These are phyloP conservation scores for Colletotrichum orchidophilum DNA, from an alignment of 2,329 filamentous ascomycete species.

Conservation along the genomic window DNA sequence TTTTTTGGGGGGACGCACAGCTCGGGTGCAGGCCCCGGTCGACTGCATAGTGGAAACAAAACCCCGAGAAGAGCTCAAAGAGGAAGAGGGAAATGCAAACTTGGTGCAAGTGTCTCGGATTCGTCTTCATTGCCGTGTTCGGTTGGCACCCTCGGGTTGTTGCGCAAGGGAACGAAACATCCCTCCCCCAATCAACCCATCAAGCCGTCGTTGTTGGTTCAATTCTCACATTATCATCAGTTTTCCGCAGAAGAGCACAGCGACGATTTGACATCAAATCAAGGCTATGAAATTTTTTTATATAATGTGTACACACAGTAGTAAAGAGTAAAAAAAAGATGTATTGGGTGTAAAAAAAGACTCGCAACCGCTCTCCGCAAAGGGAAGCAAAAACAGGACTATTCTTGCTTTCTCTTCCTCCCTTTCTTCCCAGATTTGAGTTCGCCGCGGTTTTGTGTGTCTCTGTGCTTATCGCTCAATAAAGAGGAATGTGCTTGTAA, in stretches of 20 bases:
- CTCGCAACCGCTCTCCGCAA: conserved; percentile 7
- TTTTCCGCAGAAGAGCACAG: neutral
- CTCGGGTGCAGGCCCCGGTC: too few species aligned
- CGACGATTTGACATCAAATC: conserved; percentile 8
- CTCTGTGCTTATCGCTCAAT: neutral
- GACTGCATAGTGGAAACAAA: neutral
- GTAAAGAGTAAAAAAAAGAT: conserved; percentile 15
- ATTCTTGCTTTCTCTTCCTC: neutral
- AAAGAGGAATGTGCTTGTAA: neutral
- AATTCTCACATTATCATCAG: neutral
- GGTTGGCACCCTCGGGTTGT: neutral
- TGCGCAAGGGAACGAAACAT: too few species aligned
- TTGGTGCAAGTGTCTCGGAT: neutral
- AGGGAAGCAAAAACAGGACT: conserved; percentile 5
- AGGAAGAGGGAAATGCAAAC: neutral
- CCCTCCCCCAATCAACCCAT: neutral
- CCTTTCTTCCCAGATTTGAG: neutral
- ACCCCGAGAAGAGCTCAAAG: neutral
- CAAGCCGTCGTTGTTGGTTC: neutral
- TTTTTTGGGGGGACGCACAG: neutral
- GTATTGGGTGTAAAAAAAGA: neutral
- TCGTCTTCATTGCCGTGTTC: neutral
- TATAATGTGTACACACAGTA: conserved; percentile 10
- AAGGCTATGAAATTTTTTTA: conserved; percentile 14
- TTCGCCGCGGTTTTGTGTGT: neutral